These are phyloP conservation scores for Cladosporium sp. DNA, from an alignment of 2,329 filamentous ascomycete species.

Conservation along the genomic window DNA sequence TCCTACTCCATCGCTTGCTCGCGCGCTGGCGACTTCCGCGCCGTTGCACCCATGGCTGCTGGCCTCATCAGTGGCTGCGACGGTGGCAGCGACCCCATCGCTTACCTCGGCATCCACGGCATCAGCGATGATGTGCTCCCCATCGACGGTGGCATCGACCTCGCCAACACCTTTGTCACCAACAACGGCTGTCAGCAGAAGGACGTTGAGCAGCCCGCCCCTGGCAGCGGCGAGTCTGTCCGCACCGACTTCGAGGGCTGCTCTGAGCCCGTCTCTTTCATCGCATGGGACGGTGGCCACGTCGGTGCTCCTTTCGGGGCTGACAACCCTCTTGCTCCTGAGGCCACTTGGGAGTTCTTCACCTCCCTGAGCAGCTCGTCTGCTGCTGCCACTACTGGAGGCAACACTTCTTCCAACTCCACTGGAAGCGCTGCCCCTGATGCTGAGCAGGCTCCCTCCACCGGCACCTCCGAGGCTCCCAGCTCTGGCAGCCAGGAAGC, in stretches of 20 bases:
- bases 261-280: conserved; percentile 11
- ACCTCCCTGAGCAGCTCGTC: neutral
- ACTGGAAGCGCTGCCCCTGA: neutral
- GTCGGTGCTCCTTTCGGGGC: conserved; percentile 1
- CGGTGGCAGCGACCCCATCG: conserved; percentile 6
- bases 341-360: conserved; percentile 13
- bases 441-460: neutral
- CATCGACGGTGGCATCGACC: conserved; percentile 6
- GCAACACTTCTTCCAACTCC: conserved; percentile 3
- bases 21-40: conserved; percentile 2
- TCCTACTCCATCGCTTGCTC: conserved; percentile 19
- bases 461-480: neutral
- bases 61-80: conserved; percentile 2
- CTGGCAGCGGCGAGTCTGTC: conserved; percentile 3
- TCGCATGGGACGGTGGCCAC: conserved; percentile 11
- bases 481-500: neutral
- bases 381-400: neutral
- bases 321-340: neutral
- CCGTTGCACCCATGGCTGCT: conserved; percentile 1
- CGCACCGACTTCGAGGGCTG: conserved; percentile 10
- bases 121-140: conserved; percentile 11
- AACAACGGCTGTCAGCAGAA: conserved; percentile 12
- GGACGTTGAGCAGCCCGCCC: neutral
- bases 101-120: conserved; percentile 13
- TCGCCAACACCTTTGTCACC: conserved; percentile 5